Evolutionary conservation across 352 stramenopile genomes (phyloP).

Genomic region (Pythium rhizo-oryzae): DNA sequence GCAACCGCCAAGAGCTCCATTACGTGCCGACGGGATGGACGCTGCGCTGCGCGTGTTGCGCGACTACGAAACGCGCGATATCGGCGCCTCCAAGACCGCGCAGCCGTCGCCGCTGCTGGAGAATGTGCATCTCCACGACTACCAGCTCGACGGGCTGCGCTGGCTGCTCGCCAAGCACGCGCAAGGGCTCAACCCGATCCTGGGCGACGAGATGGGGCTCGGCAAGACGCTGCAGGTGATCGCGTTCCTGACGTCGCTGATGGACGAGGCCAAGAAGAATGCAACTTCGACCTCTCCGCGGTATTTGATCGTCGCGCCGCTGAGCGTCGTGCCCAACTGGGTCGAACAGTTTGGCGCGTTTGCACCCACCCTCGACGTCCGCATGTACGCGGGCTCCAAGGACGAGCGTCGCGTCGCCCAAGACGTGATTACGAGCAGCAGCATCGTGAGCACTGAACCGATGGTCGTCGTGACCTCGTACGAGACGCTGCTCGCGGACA

Average conservation of each 20-base stretch:
- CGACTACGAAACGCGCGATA: constrained; percentile 28
- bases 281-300: neutral
- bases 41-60: constrained; percentile 43
- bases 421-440: constrained; percentile 3
- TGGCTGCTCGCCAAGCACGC: constrained; percentile 68
- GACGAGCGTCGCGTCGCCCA: constrained; percentile 45
- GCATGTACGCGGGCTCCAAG: constrained; percentile 62
- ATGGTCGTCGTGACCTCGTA: constrained; percentile 80
- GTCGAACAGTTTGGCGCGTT: constrained; percentile 80
- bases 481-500: constrained; percentile 67
- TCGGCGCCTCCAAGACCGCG: constrained; percentile 12
- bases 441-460: neutral
- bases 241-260: constrained; percentile 59
- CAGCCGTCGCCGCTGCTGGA: constrained; percentile 45
- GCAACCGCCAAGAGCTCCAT: neutral
- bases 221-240: constrained; percentile 86
- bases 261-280: constrained; percentile 21
- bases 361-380: constrained; percentile 52
- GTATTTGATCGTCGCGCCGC: constrained; percentile 67
- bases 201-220: constrained; percentile 85
- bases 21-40: constrained; percentile 42
- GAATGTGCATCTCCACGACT: constrained; percentile 67
- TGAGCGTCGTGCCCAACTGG: constrained; percentile 87
- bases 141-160: constrained; percentile 64
- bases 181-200: constrained; percentile 70